Base-by-base conservation (phyloP, 2,329 filamentous ascomycete genomes). In the Fusarium coicis region DNA sequence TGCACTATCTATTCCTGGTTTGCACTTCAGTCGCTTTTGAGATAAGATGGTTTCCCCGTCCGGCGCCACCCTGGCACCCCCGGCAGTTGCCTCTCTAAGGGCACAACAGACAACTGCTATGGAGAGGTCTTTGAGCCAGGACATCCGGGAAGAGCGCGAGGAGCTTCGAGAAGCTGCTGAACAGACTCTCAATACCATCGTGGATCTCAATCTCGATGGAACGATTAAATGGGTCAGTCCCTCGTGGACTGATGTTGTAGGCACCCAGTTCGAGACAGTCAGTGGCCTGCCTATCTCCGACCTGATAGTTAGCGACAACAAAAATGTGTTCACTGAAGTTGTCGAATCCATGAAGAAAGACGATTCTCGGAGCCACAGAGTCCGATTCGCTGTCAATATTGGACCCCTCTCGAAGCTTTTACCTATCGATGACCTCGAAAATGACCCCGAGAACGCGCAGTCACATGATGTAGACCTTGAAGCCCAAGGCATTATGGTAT, bases 401-500 rank as follows among this genome's bases (percentile, higher is more conserved):
- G 93, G 93, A 5, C 88, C 92, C 10, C 82, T 90, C 44, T 95
- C 93, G 18, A 91, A 91, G 74, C 83, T 95, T 55, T 85, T 88
- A 30, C 83, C 86, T 32, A 50, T 85, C 72, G 83, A 85, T 28
- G 79, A 80, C 37, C 76, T 84, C 19, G 79, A 82, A 66, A 82
- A 84, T 34, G 82, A 82, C 47, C 76, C 80, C 53, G 78, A 84
- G 80, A 84, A 61, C 79, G 82, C 66, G 55, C 73, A 78, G 53
- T 71, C 76, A 63, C 87, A 82, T 63, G 71, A 90, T 43, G 87
- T 97, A 68, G 92, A 95, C 70, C 88, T 99, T 67, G 97, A 99
- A 84, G 97, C 94, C 11, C 96, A 99, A 83, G 96, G 96, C 28
- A 99, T 99, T 79, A 97, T 98, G 93, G 94, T 98, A 11, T 98